Evolutionary conservation across 2,329 filamentous ascomycete species (phyloP).

Genomic region (Calonectria fujianensis): DNA sequence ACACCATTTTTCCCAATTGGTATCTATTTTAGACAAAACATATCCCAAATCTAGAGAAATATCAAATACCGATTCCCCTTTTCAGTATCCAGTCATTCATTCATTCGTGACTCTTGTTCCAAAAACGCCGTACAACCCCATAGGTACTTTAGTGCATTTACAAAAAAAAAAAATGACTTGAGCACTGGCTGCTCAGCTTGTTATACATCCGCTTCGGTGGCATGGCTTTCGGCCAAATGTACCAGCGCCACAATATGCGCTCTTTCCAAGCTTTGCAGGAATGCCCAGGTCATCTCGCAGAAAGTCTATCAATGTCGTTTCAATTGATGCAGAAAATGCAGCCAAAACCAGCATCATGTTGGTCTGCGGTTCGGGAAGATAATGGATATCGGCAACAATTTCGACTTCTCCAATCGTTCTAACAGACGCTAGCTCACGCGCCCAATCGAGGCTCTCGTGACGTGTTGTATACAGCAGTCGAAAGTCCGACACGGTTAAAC

Average conservation of each 20-base stretch:
- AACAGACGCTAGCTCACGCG: slow-evolving; percentile 71
- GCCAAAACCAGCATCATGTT: slow-evolving; percentile 75
- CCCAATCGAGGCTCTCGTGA: slow-evolving; percentile 75
- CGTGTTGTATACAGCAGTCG: slow-evolving; percentile 65
- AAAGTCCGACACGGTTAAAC: slow-evolving; percentile 68
- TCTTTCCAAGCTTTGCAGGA: slow-evolving; percentile 50
- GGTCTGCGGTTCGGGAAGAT: slow-evolving; percentile 71
- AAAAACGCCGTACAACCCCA: slow-evolving; percentile 29
- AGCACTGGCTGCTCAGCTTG: slow-evolving; percentile 36
- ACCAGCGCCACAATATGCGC: slow-evolving; percentile 50
- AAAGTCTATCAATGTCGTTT: slow-evolving; percentile 73
- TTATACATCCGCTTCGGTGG: slow-evolving; percentile 50
- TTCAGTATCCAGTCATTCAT: slow-evolving; percentile 32
- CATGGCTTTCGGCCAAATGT: slow-evolving; percentile 52
- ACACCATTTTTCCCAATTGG: not conserved
- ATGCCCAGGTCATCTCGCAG: slow-evolving; percentile 59
- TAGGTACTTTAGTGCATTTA: not conserved
- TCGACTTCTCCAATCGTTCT: slow-evolving; percentile 69
- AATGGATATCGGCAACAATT: slow-evolving; percentile 72
- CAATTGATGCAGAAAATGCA: slow-evolving; percentile 76
- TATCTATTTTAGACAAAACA: not conserved
- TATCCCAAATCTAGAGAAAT: not conserved
- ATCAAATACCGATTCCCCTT: slow-evolving; percentile 6
- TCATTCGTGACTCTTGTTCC: slow-evolving; percentile 35
- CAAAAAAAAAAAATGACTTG: slow-evolving; percentile 12